Evolutionary conservation across 768 basidiomycete species (phyloP).

Genomic region (Psilocybe azurescens): DNA sequence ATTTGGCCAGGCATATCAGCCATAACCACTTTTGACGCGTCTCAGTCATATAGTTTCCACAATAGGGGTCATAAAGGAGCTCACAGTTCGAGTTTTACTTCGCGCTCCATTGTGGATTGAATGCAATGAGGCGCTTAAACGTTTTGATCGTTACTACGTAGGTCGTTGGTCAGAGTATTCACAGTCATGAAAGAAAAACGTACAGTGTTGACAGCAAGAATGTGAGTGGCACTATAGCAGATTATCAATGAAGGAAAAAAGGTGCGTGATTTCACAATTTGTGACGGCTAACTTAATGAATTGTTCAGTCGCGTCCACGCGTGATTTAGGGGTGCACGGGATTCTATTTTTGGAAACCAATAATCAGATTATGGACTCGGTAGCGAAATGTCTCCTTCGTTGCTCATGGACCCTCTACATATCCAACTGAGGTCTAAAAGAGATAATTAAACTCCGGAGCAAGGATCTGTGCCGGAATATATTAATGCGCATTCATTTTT

Average conservation of each 20-base stretch:
- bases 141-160: not conserved
- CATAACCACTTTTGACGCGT: not conserved
- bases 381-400: not conserved
- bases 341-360: not conserved
- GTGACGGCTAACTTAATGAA: too few relatives aligned
- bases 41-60: not conserved
- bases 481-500: not conserved
- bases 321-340: conserved; percentile 1
- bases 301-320: not conserved
- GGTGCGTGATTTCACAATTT: not conserved
- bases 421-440: not conserved
- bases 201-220: not conserved
- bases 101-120: not conserved
- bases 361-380: not conserved
- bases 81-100: not conserved
- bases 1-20: not conserved
- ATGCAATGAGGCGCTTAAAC: not conserved
- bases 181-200: not conserved
- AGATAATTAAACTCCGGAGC: not conserved
- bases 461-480: not conserved
- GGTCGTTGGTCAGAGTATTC: not conserved
- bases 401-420: not conserved
- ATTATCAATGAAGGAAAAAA: not conserved
- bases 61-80: not conserved
- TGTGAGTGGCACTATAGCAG: not conserved